Evolutionary conservation across 371 early-diverging fungal genomes (phyloP).

Genomic region (Conidiobolus incongruus): DNA sequence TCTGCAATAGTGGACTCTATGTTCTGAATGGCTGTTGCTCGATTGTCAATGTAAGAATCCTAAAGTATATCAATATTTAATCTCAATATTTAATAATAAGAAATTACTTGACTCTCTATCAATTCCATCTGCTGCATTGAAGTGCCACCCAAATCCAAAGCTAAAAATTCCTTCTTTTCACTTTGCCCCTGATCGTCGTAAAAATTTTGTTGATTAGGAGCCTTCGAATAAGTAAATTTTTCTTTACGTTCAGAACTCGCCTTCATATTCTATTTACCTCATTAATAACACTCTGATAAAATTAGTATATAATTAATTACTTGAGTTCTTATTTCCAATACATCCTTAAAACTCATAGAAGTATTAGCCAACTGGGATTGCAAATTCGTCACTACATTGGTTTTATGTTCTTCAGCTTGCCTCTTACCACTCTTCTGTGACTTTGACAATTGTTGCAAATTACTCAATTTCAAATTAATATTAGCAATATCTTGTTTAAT

Average conservation of each 20-base stretch:
- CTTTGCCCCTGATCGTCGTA: neutral
- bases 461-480: constrained; percentile 71
- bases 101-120: constrained; percentile 10
- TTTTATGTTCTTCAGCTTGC: constrained; percentile 55
- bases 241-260: constrained; percentile 43
- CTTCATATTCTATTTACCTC: constrained; percentile 33
- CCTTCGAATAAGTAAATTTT: constrained; percentile 9
- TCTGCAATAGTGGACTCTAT: constrained; percentile 94
- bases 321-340: constrained; percentile 79
- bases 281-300: neutral
- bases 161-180: constrained; percentile 11
- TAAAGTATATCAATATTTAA: neutral
- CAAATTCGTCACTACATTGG: constrained; percentile 73
- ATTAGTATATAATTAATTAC: constrained; percentile 6
- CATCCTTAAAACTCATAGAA: constrained; percentile 73
- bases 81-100: neutral
- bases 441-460: constrained; percentile 37
- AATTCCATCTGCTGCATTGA: constrained; percentile 12
- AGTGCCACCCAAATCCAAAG: constrained; percentile 14
- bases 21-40: constrained; percentile 75
- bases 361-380: constrained; percentile 80
- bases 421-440: constrained; percentile 13
- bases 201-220: neutral
- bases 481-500: constrained; percentile 91
- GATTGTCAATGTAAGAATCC: constrained; percentile 45